These are phyloP conservation scores for Schwanniomyces polymorphus DNA, from an alignment of 805 yeast species.

Conservation along the genomic window DNA sequence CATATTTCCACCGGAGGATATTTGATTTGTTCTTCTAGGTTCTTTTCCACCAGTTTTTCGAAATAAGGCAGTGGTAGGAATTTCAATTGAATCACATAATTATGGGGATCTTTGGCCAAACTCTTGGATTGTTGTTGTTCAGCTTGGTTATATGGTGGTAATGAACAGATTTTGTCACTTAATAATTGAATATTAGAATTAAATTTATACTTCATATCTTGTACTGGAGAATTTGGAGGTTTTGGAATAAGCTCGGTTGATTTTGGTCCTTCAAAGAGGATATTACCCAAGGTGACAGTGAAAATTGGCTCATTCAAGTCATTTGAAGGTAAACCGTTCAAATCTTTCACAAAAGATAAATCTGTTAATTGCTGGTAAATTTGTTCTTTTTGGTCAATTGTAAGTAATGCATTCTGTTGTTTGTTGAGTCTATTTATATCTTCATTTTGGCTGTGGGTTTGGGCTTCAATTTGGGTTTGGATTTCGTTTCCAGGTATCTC, in stretches of 20 bases:
- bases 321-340: conserved; percentile 19
- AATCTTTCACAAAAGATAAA: conserved; percentile 19
- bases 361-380: conserved; percentile 25
- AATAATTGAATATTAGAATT: conserved; percentile 32
- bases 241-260: conserved; percentile 7
- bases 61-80: conserved; percentile 46
- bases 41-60: conserved; percentile 7
- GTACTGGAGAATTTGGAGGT: conserved; percentile 1
- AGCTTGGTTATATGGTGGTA: conserved; percentile 22
- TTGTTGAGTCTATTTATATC: neutral
- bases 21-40: conserved; percentile 18
- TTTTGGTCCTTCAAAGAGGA: conserved; percentile 24
- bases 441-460: neutral
- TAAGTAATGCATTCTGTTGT: conserved; percentile 3
- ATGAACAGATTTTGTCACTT: conserved; percentile 29
- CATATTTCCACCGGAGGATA: conserved; percentile 60
- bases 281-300: conserved; percentile 40
- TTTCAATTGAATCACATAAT: conserved; percentile 44
- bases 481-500: neutral
- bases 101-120: conserved; percentile 26
- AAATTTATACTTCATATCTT: conserved; percentile 20
- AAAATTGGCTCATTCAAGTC: conserved; percentile 26
- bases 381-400: conserved; percentile 13
- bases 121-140: conserved; percentile 17
- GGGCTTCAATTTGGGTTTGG: neutral